Conservation (phyloP, 2,329 filamentous ascomycete species). For the Fusarium setosum region DNA sequence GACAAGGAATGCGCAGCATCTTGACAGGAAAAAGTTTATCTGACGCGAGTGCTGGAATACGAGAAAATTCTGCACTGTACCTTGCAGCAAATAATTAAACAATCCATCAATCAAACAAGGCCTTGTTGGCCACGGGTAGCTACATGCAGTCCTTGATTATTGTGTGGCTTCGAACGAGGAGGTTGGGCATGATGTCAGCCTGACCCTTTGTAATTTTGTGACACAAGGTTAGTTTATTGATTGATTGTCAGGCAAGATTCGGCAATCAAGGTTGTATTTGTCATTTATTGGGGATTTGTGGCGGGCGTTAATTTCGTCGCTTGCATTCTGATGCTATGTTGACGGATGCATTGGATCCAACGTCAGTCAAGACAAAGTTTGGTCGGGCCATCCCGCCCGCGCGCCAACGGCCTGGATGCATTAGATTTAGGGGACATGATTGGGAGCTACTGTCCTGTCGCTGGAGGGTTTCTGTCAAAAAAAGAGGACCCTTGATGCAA, state of each 20-base stretch:
- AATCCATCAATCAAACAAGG: constrained; percentile 20
- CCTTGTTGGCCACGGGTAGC: constrained; percentile 20
- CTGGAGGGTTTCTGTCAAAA: no score
- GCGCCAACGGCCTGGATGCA: constrained; percentile 23
- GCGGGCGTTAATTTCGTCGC: not conserved
- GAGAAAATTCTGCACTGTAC: constrained; percentile 6
- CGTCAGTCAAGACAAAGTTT: constrained; percentile 30
- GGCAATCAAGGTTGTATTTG: not conserved
- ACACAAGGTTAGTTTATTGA: not conserved
- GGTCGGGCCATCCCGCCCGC: constrained; percentile 40
- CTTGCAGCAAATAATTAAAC: constrained; percentile 13
- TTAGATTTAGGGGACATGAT: constrained; percentile 10
- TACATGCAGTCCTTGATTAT: constrained; percentile 16
- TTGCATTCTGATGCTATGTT: not conserved
- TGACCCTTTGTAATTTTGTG: constrained; percentile 14
- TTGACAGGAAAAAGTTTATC: constrained; percentile 8
- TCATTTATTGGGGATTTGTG: not conserved
- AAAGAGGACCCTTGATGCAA: not conserved
- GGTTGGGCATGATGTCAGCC: constrained; percentile 33
- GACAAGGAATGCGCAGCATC: not conserved
- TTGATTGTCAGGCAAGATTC: not conserved
- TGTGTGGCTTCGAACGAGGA: constrained; percentile 27
- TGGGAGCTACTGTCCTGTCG: constrained; percentile 14
- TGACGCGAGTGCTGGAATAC: constrained; percentile 12
- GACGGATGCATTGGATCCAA: not conserved